Conservation (phyloP, 2,329 filamentous ascomycete genomes). For the Colletotrichum sp. region DNA sequence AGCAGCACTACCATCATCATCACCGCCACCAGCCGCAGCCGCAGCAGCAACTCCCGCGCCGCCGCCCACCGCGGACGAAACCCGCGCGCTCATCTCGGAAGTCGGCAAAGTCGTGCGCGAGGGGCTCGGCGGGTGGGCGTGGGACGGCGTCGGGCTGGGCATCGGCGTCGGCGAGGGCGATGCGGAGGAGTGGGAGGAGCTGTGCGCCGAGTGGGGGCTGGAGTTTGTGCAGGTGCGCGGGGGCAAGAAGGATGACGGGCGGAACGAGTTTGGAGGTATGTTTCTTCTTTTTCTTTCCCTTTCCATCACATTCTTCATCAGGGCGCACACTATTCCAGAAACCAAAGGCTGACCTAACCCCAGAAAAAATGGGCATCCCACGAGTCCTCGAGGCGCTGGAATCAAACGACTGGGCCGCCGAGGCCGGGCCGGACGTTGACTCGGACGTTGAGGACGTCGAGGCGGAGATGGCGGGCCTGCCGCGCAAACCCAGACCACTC, state of each 20-base stretch:
- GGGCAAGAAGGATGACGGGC: constrained; percentile 37
- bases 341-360: constrained; percentile 21
- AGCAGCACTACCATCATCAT: not conserved
- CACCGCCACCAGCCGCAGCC: not conserved
- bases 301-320: no score
- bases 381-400: constrained; percentile 67
- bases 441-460: constrained; percentile 35
- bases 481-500: constrained; percentile 33
- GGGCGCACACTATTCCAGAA: no score
- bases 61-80: constrained; percentile 20
- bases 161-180: constrained; percentile 56
- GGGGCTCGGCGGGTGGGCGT: constrained; percentile 64
- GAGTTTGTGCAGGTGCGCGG: constrained; percentile 66
- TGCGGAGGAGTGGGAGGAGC: constrained; percentile 65
- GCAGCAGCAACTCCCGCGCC: not conserved
- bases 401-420: constrained; percentile 65
- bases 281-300: not conserved
- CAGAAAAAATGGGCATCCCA: constrained; percentile 64
- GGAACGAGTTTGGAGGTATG: constrained; percentile 66
- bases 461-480: constrained; percentile 31
- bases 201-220: constrained; percentile 60
- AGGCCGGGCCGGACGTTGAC: constrained; percentile 33
- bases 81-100: constrained; percentile 51
- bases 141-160: constrained; percentile 69
- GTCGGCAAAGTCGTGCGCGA: constrained; percentile 61